Evolutionary conservation across 164 flowering plant genomes (phyloP).

Genomic region (Buxus sempervirens): DNA sequence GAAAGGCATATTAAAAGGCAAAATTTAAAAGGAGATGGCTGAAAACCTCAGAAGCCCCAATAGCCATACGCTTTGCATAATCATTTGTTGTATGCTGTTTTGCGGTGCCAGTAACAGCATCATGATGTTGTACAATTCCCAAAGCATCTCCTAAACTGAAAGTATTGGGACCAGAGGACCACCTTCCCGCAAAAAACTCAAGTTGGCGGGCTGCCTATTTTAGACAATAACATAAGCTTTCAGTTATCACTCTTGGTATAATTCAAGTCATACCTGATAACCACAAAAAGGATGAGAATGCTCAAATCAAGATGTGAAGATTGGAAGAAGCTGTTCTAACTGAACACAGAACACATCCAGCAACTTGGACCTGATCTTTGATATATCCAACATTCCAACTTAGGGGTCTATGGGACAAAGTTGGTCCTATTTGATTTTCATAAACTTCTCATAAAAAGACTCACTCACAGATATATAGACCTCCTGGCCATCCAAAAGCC

Average conservation of each 20-base stretch:
- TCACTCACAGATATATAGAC: not conserved
- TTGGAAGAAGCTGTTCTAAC: not conserved
- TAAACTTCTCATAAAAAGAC: not conserved
- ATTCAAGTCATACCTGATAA: not conserved
- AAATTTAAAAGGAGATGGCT: slow-evolving; percentile 1
- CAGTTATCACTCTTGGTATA: not conserved
- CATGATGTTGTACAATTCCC: slow-evolving; percentile 97
- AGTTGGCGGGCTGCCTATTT: slow-evolving; percentile 89
- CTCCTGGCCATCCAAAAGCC: not conserved
- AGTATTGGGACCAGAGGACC: slow-evolving; percentile 55
- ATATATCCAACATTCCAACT: not conserved
- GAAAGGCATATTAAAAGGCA: not conserved
- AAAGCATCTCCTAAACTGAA: slow-evolving; percentile 82
- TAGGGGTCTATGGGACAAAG: not conserved
- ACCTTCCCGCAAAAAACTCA: slow-evolving; percentile 71
- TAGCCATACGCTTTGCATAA: slow-evolving; percentile 76
- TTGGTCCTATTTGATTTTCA: not conserved
- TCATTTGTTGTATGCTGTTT: slow-evolving; percentile 95
- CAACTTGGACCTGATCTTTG: not conserved
- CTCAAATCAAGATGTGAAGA: not conserved
- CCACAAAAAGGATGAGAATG: not conserved
- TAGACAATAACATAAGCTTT: slow-evolving; percentile 10
- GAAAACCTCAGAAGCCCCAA: slow-evolving; percentile 73
- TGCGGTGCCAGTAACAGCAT: slow-evolving; percentile 90
- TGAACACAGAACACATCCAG: not conserved